Evolutionary conservation across 768 basidiomycete genomes (phyloP).

Genomic region (Agrocybe praecox): DNA sequence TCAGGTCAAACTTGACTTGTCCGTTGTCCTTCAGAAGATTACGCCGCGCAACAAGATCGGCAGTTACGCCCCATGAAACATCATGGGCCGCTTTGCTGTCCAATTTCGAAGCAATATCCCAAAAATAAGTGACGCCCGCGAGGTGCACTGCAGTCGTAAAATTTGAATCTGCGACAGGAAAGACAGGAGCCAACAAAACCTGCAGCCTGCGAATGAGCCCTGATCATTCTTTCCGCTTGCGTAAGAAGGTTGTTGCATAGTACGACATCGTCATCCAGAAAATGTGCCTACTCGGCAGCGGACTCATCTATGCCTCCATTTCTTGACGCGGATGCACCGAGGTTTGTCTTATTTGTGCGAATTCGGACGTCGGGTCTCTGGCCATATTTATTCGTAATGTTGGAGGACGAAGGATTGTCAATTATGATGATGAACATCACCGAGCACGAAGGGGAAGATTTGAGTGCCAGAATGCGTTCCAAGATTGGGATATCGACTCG

Average conservation of each 20-base stretch:
- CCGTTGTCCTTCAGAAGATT: conserved; percentile 33
- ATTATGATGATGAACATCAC: conserved; percentile 62
- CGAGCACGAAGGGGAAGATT: conserved; percentile 40
- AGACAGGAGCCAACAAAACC: conserved; percentile 56
- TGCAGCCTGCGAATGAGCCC: conserved; percentile 44
- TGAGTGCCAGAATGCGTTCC: conserved; percentile 44
- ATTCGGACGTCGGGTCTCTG: conserved; percentile 55
- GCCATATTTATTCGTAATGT: conserved; percentile 37
- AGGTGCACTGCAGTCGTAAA: conserved; percentile 59
- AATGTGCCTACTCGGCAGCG: conserved; percentile 57
- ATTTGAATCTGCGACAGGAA: conserved; percentile 48
- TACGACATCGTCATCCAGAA: conserved; percentile 62
- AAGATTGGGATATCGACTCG: conserved; percentile 50
- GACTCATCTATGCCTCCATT: conserved; percentile 59
- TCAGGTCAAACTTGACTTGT: conserved; percentile 43
- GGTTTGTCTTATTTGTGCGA: conserved; percentile 46
- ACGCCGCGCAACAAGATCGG: conserved; percentile 55
- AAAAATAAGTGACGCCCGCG: conserved; percentile 61
- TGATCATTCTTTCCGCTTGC: conserved; percentile 49
- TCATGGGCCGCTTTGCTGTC: conserved; percentile 42
- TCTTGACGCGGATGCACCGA: conserved; percentile 55
- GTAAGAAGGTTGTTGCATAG: conserved; percentile 44
- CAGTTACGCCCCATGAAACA: conserved; percentile 66
- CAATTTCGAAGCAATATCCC: conserved; percentile 50
- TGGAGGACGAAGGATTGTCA: conserved; percentile 51